phyloP scores from a whole-genome alignment of 352 stramenopile genomes.

The Pythium utonaiense region DNA sequence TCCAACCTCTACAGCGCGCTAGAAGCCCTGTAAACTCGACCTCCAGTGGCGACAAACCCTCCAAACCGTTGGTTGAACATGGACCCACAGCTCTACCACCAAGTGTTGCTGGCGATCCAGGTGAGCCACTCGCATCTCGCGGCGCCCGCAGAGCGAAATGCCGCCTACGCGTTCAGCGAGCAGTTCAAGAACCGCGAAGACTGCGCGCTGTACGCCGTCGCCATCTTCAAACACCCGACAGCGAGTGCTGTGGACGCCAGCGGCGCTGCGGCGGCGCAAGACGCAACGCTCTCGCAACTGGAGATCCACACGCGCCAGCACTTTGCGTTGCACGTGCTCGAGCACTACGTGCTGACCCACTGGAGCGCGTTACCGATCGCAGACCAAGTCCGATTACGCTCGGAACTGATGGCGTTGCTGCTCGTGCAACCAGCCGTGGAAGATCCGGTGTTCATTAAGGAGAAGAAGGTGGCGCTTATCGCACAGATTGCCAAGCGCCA shows the following conservation, averaged over 20 bases:
- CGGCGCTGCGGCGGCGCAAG: neutral
- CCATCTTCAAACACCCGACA: conserved; percentile 59
- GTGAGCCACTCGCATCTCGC: conserved; percentile 63
- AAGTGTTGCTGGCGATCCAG: conserved; percentile 68
- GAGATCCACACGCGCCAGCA: conserved; percentile 58
- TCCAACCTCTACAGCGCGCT: neutral
- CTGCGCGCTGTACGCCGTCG: conserved; percentile 69
- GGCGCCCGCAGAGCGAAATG: conserved; percentile 37
- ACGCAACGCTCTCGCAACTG: conserved; percentile 19
- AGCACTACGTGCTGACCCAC: conserved; percentile 58
- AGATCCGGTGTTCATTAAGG: conserved; percentile 64
- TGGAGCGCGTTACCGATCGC: conserved; percentile 45
- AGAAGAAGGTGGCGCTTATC: conserved; percentile 77
- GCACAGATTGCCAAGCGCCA: conserved; percentile 73
- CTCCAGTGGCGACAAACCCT: neutral
- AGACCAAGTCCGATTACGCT: conserved; percentile 46
- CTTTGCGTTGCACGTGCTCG: conserved; percentile 77
- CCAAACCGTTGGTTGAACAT: conserved; percentile 24
- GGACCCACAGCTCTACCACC: conserved; percentile 67
- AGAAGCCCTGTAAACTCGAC: neutral
- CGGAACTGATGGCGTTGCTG: conserved; percentile 57
- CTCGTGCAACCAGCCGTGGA: conserved; percentile 26
- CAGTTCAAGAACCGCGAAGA: conserved; percentile 66
- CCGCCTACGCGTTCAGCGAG: conserved; percentile 72
- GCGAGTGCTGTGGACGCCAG: conserved; percentile 19